Base-by-base conservation (phyloP, 345 rosid species). In the Populus tremula region DNA sequence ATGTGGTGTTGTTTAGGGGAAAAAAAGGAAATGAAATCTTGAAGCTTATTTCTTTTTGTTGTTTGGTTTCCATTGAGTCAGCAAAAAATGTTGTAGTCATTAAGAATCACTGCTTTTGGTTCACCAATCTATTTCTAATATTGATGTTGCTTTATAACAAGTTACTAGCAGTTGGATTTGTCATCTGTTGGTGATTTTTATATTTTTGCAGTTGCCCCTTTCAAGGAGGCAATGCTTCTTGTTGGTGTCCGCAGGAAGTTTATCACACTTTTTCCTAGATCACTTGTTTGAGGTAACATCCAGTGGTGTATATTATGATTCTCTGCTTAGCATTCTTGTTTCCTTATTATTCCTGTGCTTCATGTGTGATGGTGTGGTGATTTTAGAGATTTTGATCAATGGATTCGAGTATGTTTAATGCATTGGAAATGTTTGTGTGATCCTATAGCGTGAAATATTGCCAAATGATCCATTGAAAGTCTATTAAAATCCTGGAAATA, bases 191-290 rank as follows among this genome's bases (percentile, higher is more conserved):
- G 5, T 31, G 29, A 8, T 68, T 29, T 61, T 66, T 67, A 0
- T 9, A 45, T 71, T 31, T 11, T 5, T 72, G 76, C 82, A 91
- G 94, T 80, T 76, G n/a, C 82, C 94, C 1, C 92, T 91, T 69
- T 74, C 88, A 20, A 87, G 85, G 81, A 80, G 56, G 86, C 94
- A 89, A 67, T 89, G 92, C 79, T 79, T 89, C 13, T 78, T 83
- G 59, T 65, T 91, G 80, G 68, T 89, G 69, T 71, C 83, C 18
- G 92, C 92, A 1, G 94, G 92, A 27, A 88, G 91, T 21, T 76
- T 91, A 17, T 91, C 94, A 45, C 94, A 91, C 78, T 91, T 91
- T 77, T 91, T 91, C 80, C 83, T 91, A 13, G 92, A 91, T 74
- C 94, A 91, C 69, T 81, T 91, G 76, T 91, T 91, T 70, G 94